phyloP scores from a whole-genome alignment of 2,329 filamentous ascomycete genomes.

The Cercospora beticola region DNA sequence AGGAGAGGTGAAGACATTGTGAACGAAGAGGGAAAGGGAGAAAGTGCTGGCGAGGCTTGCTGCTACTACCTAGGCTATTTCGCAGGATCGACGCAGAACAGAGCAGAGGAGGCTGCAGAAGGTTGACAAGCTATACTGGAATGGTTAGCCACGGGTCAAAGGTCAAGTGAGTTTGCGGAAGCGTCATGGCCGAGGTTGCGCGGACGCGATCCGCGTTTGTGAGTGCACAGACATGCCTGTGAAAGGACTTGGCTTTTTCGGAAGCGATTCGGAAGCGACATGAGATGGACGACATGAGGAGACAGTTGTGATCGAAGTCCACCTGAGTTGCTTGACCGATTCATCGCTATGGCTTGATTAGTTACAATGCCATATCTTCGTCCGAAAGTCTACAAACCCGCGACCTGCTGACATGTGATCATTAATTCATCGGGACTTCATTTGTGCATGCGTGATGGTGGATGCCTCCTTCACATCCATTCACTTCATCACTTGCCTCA shows the following conservation, averaged over 20 bases:
- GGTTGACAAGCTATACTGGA: constrained; percentile 13
- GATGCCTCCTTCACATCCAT: not conserved
- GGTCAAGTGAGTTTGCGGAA: not conserved
- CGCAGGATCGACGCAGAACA: constrained; percentile 4
- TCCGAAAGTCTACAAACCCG: not conserved
- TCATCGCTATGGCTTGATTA: not conserved
- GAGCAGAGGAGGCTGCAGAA: constrained; percentile 1
- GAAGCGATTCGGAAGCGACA: constrained; percentile 4
- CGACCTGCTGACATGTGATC: not conserved
- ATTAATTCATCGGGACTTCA: not conserved
- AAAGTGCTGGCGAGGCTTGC: constrained; percentile 1
- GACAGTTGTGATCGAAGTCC: not conserved
- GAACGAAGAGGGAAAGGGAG: not conserved
- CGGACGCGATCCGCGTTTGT: not conserved
- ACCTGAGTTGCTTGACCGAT: not conserved
- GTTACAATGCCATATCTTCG: not conserved
- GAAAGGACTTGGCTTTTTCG: constrained; percentile 1
- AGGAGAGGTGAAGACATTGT: constrained; percentile 27
- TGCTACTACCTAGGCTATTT: constrained; percentile 10
- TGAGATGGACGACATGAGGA: not conserved
- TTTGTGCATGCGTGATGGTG: not conserved
- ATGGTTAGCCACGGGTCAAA: constrained; percentile 14
- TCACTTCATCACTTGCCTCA: not conserved
- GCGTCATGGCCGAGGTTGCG: constrained; percentile 9
- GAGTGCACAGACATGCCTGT: not conserved